Evolutionary conservation across 2,329 filamentous ascomycete species (phyloP).

Genomic region (Canariomyces notabilis): DNA sequence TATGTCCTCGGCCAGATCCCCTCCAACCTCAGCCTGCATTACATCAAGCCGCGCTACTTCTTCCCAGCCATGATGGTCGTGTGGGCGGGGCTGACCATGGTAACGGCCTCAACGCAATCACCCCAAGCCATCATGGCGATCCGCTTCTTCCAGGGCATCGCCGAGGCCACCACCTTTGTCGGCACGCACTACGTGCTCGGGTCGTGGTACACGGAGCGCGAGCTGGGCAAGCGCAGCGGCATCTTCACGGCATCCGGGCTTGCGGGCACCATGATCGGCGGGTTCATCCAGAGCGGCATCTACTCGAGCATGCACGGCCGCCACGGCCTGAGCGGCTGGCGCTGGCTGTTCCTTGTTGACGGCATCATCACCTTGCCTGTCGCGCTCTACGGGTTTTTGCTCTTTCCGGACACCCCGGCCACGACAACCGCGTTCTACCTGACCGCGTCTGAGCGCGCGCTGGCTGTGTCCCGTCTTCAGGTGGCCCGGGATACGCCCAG

Average conservation of each 20-base stretch:
- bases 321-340: slow-evolving; percentile 49
- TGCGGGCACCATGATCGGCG: slow-evolving; percentile 57
- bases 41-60: slow-evolving; percentile 58
- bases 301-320: slow-evolving; percentile 41
- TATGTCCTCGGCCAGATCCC: slow-evolving; percentile 55
- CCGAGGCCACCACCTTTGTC: slow-evolving; percentile 53
- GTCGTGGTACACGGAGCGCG: slow-evolving; percentile 56
- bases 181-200: slow-evolving; percentile 56
- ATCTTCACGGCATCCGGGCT: slow-evolving; percentile 58
- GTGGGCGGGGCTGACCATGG: slow-evolving; percentile 61
- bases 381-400: slow-evolving; percentile 48
- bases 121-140: slow-evolving; percentile 56
- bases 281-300: slow-evolving; percentile 56
- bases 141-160: slow-evolving; percentile 51
- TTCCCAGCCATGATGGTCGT: slow-evolving; percentile 59
- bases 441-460: slow-evolving; percentile 31
- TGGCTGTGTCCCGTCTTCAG: slow-evolving; percentile 39
- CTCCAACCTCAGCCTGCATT: slow-evolving; percentile 57
- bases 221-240: slow-evolving; percentile 56
- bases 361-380: slow-evolving; percentile 53
- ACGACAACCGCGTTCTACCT: slow-evolving; percentile 47
- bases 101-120: slow-evolving; percentile 47
- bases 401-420: slow-evolving; percentile 50
- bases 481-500: no score
- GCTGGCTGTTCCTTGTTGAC: slow-evolving; percentile 49